Conservation (phyloP, 768 basidiomycete genomes). For the Kwoniella heveanensis region DNA sequence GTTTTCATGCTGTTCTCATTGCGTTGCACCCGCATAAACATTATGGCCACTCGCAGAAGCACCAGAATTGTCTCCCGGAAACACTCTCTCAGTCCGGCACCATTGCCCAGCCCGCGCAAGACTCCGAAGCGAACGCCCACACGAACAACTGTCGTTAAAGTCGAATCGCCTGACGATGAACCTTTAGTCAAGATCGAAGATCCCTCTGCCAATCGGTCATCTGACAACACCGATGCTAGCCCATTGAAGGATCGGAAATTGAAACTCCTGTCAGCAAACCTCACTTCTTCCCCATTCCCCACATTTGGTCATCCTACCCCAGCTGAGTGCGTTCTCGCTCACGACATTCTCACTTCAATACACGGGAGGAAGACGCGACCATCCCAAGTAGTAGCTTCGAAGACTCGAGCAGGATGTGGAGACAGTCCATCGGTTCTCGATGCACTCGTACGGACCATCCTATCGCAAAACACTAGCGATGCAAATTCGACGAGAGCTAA, state of each 20-base stretch:
- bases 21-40: not conserved
- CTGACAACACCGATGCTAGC: not conserved
- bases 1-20: not conserved
- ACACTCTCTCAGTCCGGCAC: not conserved
- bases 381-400: constrained; percentile 34
- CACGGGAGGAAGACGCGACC: constrained; percentile 38
- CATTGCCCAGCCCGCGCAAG: not conserved
- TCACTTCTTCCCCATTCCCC: constrained; percentile 37
- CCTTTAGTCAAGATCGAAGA: constrained; percentile 1
- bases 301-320: constrained; percentile 40
- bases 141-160: not conserved
- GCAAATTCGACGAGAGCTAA: constrained; percentile 46
- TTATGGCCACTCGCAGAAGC: not conserved
- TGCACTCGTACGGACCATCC: constrained; percentile 47
- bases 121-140: not conserved
- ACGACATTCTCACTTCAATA: constrained; percentile 29
- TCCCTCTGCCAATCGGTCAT: not conserved
- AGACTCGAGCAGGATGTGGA: constrained; percentile 44
- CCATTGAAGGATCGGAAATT: constrained; percentile 13
- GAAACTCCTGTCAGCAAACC: constrained; percentile 12
- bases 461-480: constrained; percentile 46
- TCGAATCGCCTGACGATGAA: constrained; percentile 4
- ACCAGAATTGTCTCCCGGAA: not conserved
- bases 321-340: constrained; percentile 39
- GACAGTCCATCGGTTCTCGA: constrained; percentile 49